Percentiles rank a stretch among this genome's conserved stretches.
Evolutionary conservation across 495 filamentous ascomycete species (phyloP).

Genomic region (Penicillium cosmopolitanum): DNA sequence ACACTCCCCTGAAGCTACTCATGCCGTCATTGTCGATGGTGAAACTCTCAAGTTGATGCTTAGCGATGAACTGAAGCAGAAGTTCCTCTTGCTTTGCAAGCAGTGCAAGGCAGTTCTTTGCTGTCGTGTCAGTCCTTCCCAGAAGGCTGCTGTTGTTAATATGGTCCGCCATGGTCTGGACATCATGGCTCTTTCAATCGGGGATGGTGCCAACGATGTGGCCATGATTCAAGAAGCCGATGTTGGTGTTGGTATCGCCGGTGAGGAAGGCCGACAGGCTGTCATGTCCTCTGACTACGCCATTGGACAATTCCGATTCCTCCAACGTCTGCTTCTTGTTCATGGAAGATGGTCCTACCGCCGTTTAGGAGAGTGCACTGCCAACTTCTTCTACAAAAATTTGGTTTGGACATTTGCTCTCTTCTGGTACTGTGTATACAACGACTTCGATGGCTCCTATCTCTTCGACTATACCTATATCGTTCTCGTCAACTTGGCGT

Average conservation of each 20-base stretch:
- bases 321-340: constrained; percentile 88
- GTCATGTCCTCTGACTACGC: constrained; percentile 99
- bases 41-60: constrained; percentile 92
- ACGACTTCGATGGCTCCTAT: constrained; percentile 94
- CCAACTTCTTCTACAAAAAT: constrained; percentile 99
- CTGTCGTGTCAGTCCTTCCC: constrained; percentile 94
- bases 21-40: constrained; percentile 97
- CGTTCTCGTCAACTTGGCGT: constrained; percentile 92
- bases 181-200: constrained; percentile 96
- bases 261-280: constrained; percentile 94
- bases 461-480: constrained; percentile 98
- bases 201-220: constrained; percentile 98
- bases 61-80: constrained; percentile 78
- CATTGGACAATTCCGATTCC: constrained; percentile 95
- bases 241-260: constrained; percentile 97
- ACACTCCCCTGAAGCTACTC: constrained; percentile 85
- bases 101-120: constrained; percentile 96
- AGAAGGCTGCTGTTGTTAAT: constrained; percentile 95
- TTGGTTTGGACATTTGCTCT: constrained; percentile 97
- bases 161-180: constrained; percentile 95
- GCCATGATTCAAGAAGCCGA: constrained; percentile 99
- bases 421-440: constrained; percentile 97
- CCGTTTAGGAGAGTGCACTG: constrained; percentile 87
- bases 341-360: constrained; percentile 98
- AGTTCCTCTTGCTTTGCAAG: constrained; percentile 94